Evolutionary conservation across 441 rosid genomes (phyloP), one percentile per base, ranked within the genome.

Genomic region (Bruguiera hainesii): DNA sequence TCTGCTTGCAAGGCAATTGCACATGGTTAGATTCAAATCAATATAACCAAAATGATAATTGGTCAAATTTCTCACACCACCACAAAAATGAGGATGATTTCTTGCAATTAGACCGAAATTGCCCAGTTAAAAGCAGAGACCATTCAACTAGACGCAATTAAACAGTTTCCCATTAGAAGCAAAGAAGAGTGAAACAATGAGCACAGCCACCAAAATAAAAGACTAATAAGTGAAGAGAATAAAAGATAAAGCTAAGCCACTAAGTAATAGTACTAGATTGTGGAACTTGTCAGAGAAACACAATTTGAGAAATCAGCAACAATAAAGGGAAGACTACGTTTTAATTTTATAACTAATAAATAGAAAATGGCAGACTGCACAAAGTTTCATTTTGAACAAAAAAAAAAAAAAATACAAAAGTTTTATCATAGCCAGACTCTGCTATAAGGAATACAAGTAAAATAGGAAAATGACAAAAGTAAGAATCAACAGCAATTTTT

Each of bases 1-100:
- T 93, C 99, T 96, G 83, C 73, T 67, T 52, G 61, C 66, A 79
- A 76, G 61, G 37, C 59, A 50, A 53, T 66, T 50, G 62, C n/a
- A 68, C 72, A 46, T 21, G 59, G 70, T 78, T 60, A 77, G 69
- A 48, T 39, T 31, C 33, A 31, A 71, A 69, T 29, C 49, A 33
- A 61, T 57, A 51, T 72, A 64, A 31, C 30, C n/a, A 16, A 67
- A 29, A 61, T 62, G 37, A 16, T 16, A 13, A 42, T 35, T 18
- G 5, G 33, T 42, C n/a, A 30, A 23, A 31, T 37, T 31, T 63
- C 18, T 29, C 28, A 51, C 62, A 60, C 52, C 23, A 65, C n/a
- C 13, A 61, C 29, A 39, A 57, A 26, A 48, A 68, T 19, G 30
- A 50, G 33, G 25, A 61, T 56, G 33, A 52, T 56, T 50, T 55